Conservation (phyloP, 2,329 filamentous ascomycete genomes). For the Simplicillium aogashimaense region DNA sequence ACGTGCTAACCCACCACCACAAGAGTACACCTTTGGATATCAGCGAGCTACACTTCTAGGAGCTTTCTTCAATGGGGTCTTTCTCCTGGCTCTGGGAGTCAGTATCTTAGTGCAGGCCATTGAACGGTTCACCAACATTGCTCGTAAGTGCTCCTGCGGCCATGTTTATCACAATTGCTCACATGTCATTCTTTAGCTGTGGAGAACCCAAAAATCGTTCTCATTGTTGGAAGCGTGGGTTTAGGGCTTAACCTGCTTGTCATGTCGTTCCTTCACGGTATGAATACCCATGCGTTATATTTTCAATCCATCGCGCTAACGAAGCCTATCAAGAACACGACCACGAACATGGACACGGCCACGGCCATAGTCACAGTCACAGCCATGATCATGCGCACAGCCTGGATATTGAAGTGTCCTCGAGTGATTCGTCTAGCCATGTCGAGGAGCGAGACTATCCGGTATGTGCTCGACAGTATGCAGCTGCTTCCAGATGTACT, state of each 20-base stretch:
- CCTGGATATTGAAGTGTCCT: not conserved
- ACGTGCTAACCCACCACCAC: constrained; percentile 38
- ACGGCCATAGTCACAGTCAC: constrained; percentile 14
- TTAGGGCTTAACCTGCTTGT: constrained; percentile 59
- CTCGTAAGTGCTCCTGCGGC: constrained; percentile 28
- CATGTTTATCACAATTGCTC: not conserved
- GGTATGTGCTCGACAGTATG: constrained; percentile 7
- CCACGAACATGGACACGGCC: constrained; percentile 27
- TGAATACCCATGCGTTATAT: constrained; percentile 3
- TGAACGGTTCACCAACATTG: constrained; percentile 54
- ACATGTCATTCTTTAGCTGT: constrained; percentile 34
- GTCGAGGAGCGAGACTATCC: constrained; percentile 8
- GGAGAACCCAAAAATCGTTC: constrained; percentile 53
- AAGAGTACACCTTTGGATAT: constrained; percentile 57
- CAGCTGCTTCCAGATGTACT: constrained; percentile 1
- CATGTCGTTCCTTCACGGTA: constrained; percentile 55
- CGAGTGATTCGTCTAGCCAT: constrained; percentile 5
- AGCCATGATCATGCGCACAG: constrained; percentile 7
- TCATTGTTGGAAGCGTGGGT: constrained; percentile 61
- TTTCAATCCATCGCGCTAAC: too few species aligned
- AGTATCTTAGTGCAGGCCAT: constrained; percentile 67
- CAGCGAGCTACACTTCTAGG: constrained; percentile 63
- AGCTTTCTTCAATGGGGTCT: constrained; percentile 73
- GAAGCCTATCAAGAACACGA: constrained; percentile 16
- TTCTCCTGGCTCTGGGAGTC: constrained; percentile 60